These are phyloP conservation scores for Teunomyces tritomae DNA, from an alignment of 805 yeast species.

Conservation along the genomic window DNA sequence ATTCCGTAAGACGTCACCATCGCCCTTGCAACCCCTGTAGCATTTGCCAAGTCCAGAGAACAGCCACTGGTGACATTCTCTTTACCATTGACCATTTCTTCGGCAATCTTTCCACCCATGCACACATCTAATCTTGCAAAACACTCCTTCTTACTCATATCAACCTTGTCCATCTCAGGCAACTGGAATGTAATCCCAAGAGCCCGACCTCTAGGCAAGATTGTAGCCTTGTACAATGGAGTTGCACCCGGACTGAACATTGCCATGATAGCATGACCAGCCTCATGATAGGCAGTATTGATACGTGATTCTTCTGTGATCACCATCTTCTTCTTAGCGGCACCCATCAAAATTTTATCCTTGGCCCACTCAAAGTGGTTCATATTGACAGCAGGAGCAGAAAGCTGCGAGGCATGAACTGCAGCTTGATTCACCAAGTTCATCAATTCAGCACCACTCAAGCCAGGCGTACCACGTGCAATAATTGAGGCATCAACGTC, in stretches of 20 bases:
- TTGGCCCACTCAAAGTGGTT: constrained; percentile 97
- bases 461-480: constrained; percentile 97
- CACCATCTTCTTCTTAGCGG: constrained; percentile 96
- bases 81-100: constrained; percentile 85
- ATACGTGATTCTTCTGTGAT: constrained; percentile 91
- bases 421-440: constrained; percentile 98
- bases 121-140: constrained; percentile 91
- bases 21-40: constrained; percentile 90
- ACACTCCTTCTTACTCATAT: constrained; percentile 85
- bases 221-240: constrained; percentile 93
- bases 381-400: constrained; percentile 89
- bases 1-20: constrained; percentile 97
- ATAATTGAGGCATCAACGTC: constrained; percentile 85
- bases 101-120: constrained; percentile 99
- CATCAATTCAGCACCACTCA: constrained; percentile 97
- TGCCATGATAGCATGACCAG: constrained; percentile 99
- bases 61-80: constrained; percentile 96
- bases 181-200: constrained; percentile 95
- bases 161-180: constrained; percentile 98
- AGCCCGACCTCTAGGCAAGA: constrained; percentile 94
- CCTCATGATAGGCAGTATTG: constrained; percentile 97
- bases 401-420: constrained; percentile 88
- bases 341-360: constrained; percentile 96
- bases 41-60: constrained; percentile 83
- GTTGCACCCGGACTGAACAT: constrained; percentile 93